A percentile compares a stretch with the other conserved stretches of the same genome.
Evolutionary conservation across 1,284 basidiomycete genomes (phyloP).

Genomic region (Anthracocystis setariae): DNA sequence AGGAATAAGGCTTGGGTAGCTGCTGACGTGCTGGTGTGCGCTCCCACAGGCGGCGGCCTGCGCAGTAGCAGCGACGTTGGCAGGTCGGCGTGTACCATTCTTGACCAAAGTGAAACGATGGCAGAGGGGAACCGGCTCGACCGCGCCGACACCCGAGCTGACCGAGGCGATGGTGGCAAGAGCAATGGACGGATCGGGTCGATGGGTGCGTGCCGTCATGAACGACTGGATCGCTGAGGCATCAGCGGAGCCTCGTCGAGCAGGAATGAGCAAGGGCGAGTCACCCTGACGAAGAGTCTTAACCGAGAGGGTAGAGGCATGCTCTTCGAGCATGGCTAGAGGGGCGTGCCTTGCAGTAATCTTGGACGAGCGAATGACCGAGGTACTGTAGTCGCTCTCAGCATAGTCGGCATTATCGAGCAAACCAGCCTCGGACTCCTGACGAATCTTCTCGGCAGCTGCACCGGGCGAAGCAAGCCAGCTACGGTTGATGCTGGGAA

Average conservation of each 20-base stretch:
- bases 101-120: constrained; percentile 64
- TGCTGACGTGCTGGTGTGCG: constrained; percentile 18
- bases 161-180: constrained; percentile 58
- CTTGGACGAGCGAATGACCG: constrained; percentile 58
- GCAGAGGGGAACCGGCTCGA: constrained; percentile 43
- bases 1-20: constrained; percentile 50
- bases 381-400: constrained; percentile 60
- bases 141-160: constrained; percentile 22
- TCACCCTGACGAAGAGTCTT: constrained; percentile 35
- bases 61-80: constrained; percentile 36
- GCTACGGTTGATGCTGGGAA: constrained; percentile 55
- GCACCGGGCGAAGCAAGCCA: constrained; percentile 52
- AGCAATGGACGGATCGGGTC: constrained; percentile 49
- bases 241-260: constrained; percentile 39
- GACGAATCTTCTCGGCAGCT: constrained; percentile 31
- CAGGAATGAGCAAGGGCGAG: constrained; percentile 42
- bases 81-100: constrained; percentile 57
- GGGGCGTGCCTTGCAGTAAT: constrained; percentile 42
- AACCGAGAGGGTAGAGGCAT: constrained; percentile 44
- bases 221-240: constrained; percentile 41
- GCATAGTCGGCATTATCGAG: constrained; percentile 42
- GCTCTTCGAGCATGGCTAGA: constrained; percentile 45
- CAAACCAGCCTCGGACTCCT: constrained; percentile 43
- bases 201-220: constrained; percentile 55
- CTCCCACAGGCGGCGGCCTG: constrained; percentile 25